A percentile compares a stretch with the other conserved stretches of the same genome.
Evolutionary conservation across 2,329 filamentous ascomycete genomes (phyloP).

Genomic region (Colletotrichum sp.): DNA sequence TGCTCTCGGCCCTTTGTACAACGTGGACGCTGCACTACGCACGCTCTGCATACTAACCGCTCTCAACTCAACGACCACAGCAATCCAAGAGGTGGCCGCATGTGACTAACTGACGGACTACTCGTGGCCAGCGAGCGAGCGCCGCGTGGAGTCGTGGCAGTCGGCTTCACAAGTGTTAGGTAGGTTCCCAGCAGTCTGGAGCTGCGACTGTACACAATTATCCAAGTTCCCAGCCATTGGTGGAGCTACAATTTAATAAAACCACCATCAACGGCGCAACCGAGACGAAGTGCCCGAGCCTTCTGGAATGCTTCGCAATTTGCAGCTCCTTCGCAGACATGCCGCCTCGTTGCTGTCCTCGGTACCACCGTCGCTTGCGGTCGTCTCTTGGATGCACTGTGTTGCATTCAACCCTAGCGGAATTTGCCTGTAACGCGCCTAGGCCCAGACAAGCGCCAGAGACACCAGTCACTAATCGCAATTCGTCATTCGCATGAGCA

Average conservation of each 20-base stretch:
- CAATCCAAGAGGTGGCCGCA: neutral
- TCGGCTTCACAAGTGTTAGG: neutral
- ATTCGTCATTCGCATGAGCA: neutral
- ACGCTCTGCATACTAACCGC: neutral
- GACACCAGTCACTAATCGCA: neutral
- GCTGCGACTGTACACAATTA: neutral
- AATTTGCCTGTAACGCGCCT: slow-evolving; percentile 11
- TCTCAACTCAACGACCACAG: neutral
- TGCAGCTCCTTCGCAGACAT: neutral
- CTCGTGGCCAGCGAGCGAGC: neutral
- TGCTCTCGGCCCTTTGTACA: neutral
- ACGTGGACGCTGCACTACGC: neutral
- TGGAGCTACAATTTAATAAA: neutral
- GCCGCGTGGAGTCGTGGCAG: neutral
- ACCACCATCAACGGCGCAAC: neutral
- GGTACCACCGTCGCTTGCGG: neutral
- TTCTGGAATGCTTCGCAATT: neutral
- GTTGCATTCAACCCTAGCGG: slow-evolving; percentile 2
- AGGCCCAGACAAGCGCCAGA: neutral
- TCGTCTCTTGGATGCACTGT: slow-evolving; percentile 4
- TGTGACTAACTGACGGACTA: neutral
- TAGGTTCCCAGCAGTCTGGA: neutral
- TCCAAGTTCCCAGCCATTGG: neutral
- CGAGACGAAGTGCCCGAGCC: neutral
- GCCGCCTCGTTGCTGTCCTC: neutral